phyloP scores from a whole-genome alignment of 1,284 basidiomycete genomes.

The Fistulinella cinereoalba region DNA sequence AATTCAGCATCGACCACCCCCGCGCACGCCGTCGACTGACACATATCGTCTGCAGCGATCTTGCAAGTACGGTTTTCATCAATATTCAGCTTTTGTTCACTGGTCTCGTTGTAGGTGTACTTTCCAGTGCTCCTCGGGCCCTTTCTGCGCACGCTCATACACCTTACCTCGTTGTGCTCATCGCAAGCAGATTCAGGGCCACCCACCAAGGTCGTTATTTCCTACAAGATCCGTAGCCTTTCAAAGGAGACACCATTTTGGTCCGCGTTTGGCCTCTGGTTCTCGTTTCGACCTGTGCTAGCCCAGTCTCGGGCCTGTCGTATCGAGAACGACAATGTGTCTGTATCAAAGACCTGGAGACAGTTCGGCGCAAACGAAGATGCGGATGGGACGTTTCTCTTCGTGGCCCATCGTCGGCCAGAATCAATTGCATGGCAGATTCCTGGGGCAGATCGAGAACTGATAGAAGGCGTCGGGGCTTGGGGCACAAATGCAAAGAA shows the following conservation, averaged over 20 bases:
- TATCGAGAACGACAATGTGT: background rate
- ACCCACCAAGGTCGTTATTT: constrained; percentile 47
- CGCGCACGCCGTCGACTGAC: constrained; percentile 38
- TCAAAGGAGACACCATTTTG: constrained; percentile 79
- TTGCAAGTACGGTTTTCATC: constrained; percentile 44
- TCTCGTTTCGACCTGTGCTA: constrained; percentile 64
- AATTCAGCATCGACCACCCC: constrained; percentile 30
- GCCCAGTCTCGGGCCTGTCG: constrained; percentile 15
- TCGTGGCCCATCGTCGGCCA: constrained; percentile 54
- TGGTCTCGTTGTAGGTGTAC: constrained; percentile 52
- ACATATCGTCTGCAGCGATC: constrained; percentile 72
- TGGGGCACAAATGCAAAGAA: constrained; percentile 42
- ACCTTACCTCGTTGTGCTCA: constrained; percentile 58
- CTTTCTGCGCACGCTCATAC: constrained; percentile 63
- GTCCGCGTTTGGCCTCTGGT: constrained; percentile 82
- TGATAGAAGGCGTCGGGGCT: constrained; percentile 57
- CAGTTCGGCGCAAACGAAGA: constrained; percentile 37
- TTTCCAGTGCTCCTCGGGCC: constrained; percentile 72
- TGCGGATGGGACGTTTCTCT: constrained; percentile 55
- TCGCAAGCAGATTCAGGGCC: background rate
- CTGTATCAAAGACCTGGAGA: constrained; percentile 32
- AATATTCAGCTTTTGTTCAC: background rate
- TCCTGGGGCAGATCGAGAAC: constrained; percentile 50
- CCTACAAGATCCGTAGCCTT: constrained; percentile 78
- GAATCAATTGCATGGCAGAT: constrained; percentile 56